Evolutionary conservation across 1,139 yeast genomes (phyloP).

Genomic region (Taphrina communis): DNA sequence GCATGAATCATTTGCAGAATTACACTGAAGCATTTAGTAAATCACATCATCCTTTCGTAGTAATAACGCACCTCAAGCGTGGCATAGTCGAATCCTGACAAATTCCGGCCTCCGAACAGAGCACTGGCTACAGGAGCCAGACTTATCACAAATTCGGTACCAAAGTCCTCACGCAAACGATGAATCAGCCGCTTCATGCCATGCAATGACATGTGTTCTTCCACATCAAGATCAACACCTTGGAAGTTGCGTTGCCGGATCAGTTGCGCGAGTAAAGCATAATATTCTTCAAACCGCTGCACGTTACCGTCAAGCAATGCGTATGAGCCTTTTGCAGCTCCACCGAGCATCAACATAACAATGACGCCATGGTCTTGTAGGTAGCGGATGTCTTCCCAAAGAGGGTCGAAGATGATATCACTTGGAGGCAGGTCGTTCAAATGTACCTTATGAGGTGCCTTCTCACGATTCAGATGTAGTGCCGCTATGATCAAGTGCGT

Average conservation of each 20-base stretch:
- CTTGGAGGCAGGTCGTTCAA: conserved; percentile 22
- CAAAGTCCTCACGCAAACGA: conserved; percentile 19
- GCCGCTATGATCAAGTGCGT: conserved; percentile 30
- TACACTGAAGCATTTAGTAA: too few relatives aligned
- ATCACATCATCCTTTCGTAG: not conserved
- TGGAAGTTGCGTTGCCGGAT: not conserved
- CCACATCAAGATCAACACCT: conserved; percentile 35
- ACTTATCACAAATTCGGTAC: conserved; percentile 12
- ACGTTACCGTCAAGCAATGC: conserved; percentile 11
- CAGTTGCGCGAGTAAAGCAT: not conserved
- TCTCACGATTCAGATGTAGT: conserved; percentile 22
- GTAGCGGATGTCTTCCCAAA: conserved; percentile 25
- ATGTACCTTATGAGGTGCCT: not conserved
- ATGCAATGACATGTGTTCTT: conserved; percentile 25
- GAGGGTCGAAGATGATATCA: conserved; percentile 1
- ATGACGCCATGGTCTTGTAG: conserved; percentile 15
- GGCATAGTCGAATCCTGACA: conserved; percentile 33
- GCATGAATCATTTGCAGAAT: too few relatives aligned
- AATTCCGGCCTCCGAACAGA: conserved; percentile 12
- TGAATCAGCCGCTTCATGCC: conserved; percentile 32
- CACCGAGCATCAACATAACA: conserved; percentile 34
- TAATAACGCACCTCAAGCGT: not conserved
- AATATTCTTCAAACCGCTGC: conserved; percentile 13
- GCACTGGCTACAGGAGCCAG: conserved; percentile 38
- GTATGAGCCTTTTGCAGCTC: conserved; percentile 33